These are phyloP conservation scores for Ajuga chamaepitys DNA, from an alignment of 257 asterid genomes.

Conservation along the genomic window DNA sequence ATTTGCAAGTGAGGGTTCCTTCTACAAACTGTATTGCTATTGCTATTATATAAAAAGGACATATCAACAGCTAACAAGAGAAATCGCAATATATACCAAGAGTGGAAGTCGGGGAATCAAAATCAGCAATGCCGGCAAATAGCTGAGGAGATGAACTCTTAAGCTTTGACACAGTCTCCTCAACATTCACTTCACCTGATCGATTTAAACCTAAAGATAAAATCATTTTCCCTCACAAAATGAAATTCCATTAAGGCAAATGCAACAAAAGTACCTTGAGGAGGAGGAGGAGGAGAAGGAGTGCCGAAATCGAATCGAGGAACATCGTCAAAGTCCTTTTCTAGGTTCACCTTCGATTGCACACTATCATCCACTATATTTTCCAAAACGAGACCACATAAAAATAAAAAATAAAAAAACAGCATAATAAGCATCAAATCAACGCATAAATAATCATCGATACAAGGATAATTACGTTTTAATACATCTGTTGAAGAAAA, in stretches of 20 bases:
- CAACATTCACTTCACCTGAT: slow-evolving; percentile 18
- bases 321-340: slow-evolving; percentile 23
- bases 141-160: slow-evolving; percentile 31
- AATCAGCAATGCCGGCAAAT: slow-evolving; percentile 31
- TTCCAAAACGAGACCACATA: slow-evolving; percentile 14
- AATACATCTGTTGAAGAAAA: not conserved
- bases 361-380: slow-evolving; percentile 16
- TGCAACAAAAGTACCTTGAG: slow-evolving; percentile 20
- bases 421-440: not conserved
- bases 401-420: not conserved
- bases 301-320: slow-evolving; percentile 38
- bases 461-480: not conserved
- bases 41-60: not conserved
- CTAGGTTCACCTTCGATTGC: slow-evolving; percentile 18
- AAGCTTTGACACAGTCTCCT: slow-evolving; percentile 15
- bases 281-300: slow-evolving; percentile 30
- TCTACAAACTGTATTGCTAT: not conserved
- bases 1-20: not conserved
- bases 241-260: not conserved
- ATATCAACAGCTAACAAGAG: not conserved
- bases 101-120: slow-evolving; percentile 37
- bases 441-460: not conserved
- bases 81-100: slow-evolving; percentile 26
- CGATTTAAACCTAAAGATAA: not conserved
- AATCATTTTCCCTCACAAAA: slow-evolving; percentile 3